Conservation (phyloP, 305 asterid species). For the Fraxinus latifolia region DNA sequence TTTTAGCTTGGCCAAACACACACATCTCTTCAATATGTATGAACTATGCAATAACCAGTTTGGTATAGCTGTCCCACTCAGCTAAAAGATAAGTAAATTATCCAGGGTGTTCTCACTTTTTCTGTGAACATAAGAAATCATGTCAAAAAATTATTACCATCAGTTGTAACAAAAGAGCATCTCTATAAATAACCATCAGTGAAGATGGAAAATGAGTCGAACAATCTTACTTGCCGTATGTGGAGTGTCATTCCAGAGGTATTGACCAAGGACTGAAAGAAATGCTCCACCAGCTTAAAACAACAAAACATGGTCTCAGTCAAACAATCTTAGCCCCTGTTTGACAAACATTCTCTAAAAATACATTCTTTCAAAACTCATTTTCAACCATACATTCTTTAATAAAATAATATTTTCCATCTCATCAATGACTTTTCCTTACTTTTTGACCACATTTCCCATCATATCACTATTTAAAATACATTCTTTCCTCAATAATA, state of each 20-base stretch:
- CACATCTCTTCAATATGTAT: not conserved
- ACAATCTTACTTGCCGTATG: constrained; percentile 68
- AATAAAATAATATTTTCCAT: no score
- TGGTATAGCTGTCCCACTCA: not conserved
- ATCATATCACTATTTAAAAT: no score
- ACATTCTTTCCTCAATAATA: no score
- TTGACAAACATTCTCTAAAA: no score
- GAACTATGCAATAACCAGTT: not conserved
- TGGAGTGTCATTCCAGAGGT: constrained; percentile 96
- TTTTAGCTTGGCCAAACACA: not conserved
- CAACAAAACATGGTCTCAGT: constrained; percentile 18
- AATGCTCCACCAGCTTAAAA: constrained; percentile 89
- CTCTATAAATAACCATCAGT: not conserved
- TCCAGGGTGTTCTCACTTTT: not conserved
- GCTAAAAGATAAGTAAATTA: not conserved
- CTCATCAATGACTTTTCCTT: no score
- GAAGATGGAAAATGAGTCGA: not conserved
- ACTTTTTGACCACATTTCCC: no score
- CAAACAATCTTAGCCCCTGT: not conserved
- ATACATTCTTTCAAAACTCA: no score
- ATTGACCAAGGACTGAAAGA: constrained; percentile 90
- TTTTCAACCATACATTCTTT: no score
- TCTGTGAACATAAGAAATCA: not conserved
- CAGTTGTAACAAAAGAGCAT: constrained; percentile 2
- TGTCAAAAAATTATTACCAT: not conserved